Percentiles rank a stretch among this genome's conserved stretches.
phyloP scores from a whole-genome alignment of 192 early-diverging fungal genomes.

The Linnemannia exigua region DNA sequence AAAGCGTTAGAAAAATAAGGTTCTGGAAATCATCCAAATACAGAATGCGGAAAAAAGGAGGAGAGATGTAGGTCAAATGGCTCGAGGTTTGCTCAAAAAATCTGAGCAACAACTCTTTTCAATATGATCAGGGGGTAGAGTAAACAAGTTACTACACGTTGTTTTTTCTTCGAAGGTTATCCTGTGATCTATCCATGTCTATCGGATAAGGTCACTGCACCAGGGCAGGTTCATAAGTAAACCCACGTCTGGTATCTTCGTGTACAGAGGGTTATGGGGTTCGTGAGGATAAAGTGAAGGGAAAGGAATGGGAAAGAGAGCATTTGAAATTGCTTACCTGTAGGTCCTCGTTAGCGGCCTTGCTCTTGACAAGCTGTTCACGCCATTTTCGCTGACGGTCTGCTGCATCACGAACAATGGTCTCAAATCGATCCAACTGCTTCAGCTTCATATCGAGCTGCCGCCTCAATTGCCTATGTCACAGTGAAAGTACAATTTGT shows the following conservation, averaged over 20 bases:
- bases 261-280: conserved; percentile 5
- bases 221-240: neutral
- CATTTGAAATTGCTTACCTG: conserved; percentile 23
- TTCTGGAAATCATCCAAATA: neutral
- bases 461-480: conserved; percentile 41
- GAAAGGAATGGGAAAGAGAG: neutral
- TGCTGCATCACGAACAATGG: conserved; percentile 37
- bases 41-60: neutral
- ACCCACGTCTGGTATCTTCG: conserved; percentile 25
- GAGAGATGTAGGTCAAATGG: conserved; percentile 49
- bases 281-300: neutral
- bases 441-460: conserved; percentile 56
- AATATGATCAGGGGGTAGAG: conserved; percentile 31
- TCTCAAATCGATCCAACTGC: conserved; percentile 46
- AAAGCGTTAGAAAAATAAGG: neutral
- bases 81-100: conserved; percentile 54
- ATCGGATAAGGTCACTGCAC: conserved; percentile 50
- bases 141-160: neutral
- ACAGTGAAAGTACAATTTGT: neutral
- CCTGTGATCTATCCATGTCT: conserved; percentile 54
- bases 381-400: conserved; percentile 52
- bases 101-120: conserved; percentile 57
- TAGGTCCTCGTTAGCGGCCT: conserved; percentile 49
- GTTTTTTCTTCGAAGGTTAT: conserved; percentile 50
- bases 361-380: conserved; percentile 44